Base-by-base conservation (phyloP, 1,284 basidiomycete species). In the Taiwanofungus camphoratus region DNA sequence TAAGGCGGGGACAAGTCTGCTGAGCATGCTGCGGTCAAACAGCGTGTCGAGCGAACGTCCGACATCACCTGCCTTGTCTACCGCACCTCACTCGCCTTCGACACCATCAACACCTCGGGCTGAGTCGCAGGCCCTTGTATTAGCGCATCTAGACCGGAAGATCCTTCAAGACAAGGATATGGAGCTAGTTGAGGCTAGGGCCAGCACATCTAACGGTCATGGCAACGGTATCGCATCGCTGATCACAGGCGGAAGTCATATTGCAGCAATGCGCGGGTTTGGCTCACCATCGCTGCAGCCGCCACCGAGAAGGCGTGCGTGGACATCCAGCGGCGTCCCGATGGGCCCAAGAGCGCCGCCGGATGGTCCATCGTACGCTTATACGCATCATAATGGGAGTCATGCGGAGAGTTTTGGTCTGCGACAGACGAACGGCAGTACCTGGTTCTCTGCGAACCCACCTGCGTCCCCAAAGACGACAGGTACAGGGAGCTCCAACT, bases 241-340 rank as follows among this genome's bases (percentile, higher is more conserved):
- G 5, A 13, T 26, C 7, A 33, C 15, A 39, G 49, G 35, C 20
- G 45, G 12, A 7, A 5, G 19, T 24, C 19, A 27, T 16, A 24
- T 33, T 22, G n/a, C 22, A 2, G 36, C 38, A 19, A 30, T 36
- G 15, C 36, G 15, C 11, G 42, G 15, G 24, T 39, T 56, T 8
- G 49, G 41, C 12, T 71, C 45, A 58, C 63, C 73, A 1, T 76
- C 79, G 13, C 66, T 85, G 39, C 79, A 82, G 36, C 83, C 82
- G 2, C 80, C 82, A 0, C 72, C 77, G 37, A 79, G 65, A 34
- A 66, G 75, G 52, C 70, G 65, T 19, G 61, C 74, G 12, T 77
- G 75, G 69, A 68, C 63, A n/a, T 70, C 71, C 33, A 57, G 55
- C 32, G 61, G 58, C 11, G 36, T 50, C 2, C 50, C 57, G 2